Base-by-base conservation (phyloP, 495 filamentous ascomycete genomes). In the Amniculicola lignicola region DNA sequence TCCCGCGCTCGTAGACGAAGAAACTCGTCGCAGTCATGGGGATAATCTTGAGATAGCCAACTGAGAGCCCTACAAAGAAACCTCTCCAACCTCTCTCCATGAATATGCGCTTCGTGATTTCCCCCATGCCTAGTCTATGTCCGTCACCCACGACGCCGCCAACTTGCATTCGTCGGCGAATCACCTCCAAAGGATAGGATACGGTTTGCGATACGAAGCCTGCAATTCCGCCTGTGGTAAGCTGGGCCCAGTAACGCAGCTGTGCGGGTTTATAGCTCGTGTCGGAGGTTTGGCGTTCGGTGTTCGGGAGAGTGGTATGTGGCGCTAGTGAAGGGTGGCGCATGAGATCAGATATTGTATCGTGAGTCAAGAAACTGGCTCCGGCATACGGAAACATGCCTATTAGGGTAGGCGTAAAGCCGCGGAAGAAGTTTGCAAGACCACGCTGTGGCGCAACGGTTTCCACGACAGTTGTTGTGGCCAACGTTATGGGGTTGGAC, bases 301-400 rank as follows among this genome's bases (percentile, higher is more conserved):
- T 75, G 14, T 66, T 62, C 0, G 78, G 75, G 5, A 79, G 71
- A 0, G 76, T 88, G 12, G 90, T 94, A 70, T 89, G 87, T 44
- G 74, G 66, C 0, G 86, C 79, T 0, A 95, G 48, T 1, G 63
- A 41, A 0, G 84, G 83, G 28, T 74, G 72, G 0, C 93, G 88
- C 36, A 98, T 78, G 28, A 88, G 66, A 69, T 98, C 93, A 21
- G 88, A 84, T 0, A 81, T 79, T 3, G 87, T 87, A 66, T 98
- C 93, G 69, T 98, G 93, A 0, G 89, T 94, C 27, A 97, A 80
- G 76, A 98, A 98, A n/a, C 91, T 96, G 64, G 94, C 82, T 43
- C 93, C 93, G 12, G 94, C 93, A 63, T 98, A 98, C 2, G 93
- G 93, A 12, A 98, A 68, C 92, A 98, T 98, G 40, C 93, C 93